Conservation (phyloP, 2,329 filamentous ascomycete species). For the Capronia americana region DNA sequence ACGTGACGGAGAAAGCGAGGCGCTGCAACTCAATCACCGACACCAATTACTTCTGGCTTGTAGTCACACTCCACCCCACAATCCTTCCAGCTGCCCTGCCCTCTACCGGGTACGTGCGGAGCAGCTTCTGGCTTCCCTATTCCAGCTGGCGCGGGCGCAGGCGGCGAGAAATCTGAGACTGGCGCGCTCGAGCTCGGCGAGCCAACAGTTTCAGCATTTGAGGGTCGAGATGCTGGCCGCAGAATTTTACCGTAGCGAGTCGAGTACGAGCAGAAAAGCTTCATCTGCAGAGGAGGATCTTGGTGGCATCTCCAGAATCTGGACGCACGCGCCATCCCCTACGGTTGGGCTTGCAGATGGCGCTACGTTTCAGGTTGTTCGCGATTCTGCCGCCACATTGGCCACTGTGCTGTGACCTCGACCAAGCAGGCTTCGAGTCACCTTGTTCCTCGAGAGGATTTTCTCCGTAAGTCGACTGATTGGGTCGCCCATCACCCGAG, state of each 20-base stretch:
- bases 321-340: slow-evolving; percentile 32
- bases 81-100: slow-evolving; percentile 11
- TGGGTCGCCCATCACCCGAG: slow-evolving; percentile 24
- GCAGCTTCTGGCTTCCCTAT: not conserved
- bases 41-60: slow-evolving; percentile 11
- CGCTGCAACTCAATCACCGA: slow-evolving; percentile 14
- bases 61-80: slow-evolving; percentile 18
- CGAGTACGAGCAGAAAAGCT: not conserved
- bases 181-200: slow-evolving; percentile 25
- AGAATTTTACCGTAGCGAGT: slow-evolving; percentile 8
- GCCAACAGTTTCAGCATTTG: slow-evolving; percentile 27
- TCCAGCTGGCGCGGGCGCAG: not conserved
- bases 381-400: slow-evolving; percentile 32
- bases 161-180: slow-evolving; percentile 24
- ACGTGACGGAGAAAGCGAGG: slow-evolving; percentile 14
- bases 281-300: slow-evolving; percentile 1
- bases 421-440: slow-evolving; percentile 8
- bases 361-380: slow-evolving; percentile 37
- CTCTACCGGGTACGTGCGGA: not conserved
- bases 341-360: slow-evolving; percentile 25
- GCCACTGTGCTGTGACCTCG: slow-evolving; percentile 11
- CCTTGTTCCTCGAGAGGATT: slow-evolving; percentile 20
- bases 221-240: slow-evolving; percentile 4
- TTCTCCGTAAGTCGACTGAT: slow-evolving; percentile 33
- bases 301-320: slow-evolving; percentile 27